phyloP scores from a whole-genome alignment of 2,329 filamentous ascomycete species.

The Penicillium capsulatum region DNA sequence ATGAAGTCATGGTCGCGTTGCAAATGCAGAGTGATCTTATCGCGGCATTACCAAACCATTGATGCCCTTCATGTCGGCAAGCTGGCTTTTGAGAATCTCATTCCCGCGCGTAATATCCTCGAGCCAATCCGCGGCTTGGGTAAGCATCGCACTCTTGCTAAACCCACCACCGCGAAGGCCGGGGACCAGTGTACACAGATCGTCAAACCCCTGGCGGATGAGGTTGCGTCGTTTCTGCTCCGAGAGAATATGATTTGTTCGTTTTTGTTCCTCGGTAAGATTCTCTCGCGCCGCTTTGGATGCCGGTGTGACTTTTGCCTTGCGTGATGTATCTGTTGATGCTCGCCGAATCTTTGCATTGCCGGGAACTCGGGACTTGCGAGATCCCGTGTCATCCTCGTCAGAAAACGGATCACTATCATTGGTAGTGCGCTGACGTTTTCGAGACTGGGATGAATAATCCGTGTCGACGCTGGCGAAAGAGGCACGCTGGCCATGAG shows the following conservation, averaged over 20 bases:
- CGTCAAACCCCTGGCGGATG: slow-evolving; percentile 77
- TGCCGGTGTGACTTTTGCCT: slow-evolving; percentile 25
- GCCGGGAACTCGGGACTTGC: slow-evolving; percentile 48
- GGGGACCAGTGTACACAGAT: slow-evolving; percentile 72
- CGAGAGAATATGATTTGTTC: slow-evolving; percentile 80
- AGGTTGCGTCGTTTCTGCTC: slow-evolving; percentile 81
- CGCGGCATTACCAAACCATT: slow-evolving; percentile 37
- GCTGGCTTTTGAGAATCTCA: slow-evolving; percentile 52
- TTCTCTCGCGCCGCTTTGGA: slow-evolving; percentile 51
- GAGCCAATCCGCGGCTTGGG: slow-evolving; percentile 73
- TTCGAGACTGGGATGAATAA: slow-evolving; percentile 29
- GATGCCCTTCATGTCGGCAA: slow-evolving; percentile 46
- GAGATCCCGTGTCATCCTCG: slow-evolving; percentile 38
- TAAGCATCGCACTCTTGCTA: slow-evolving; percentile 77
- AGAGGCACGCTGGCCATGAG: slow-evolving; percentile 5
- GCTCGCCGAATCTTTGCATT: slow-evolving; percentile 29
- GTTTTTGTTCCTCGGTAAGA: slow-evolving; percentile 72
- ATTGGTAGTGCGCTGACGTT: slow-evolving; percentile 33
- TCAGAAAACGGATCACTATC: slow-evolving; percentile 38
- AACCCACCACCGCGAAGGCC: slow-evolving; percentile 68
- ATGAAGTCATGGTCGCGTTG: slow-evolving; percentile 21
- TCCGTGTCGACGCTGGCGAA: slow-evolving; percentile 16
- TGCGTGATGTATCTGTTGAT: slow-evolving; percentile 38
- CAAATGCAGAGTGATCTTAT: slow-evolving; percentile 21
- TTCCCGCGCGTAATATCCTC: slow-evolving; percentile 69